Evolutionary conservation across 106 monocot genomes (phyloP).

Genomic region (Chionographis japonica): DNA sequence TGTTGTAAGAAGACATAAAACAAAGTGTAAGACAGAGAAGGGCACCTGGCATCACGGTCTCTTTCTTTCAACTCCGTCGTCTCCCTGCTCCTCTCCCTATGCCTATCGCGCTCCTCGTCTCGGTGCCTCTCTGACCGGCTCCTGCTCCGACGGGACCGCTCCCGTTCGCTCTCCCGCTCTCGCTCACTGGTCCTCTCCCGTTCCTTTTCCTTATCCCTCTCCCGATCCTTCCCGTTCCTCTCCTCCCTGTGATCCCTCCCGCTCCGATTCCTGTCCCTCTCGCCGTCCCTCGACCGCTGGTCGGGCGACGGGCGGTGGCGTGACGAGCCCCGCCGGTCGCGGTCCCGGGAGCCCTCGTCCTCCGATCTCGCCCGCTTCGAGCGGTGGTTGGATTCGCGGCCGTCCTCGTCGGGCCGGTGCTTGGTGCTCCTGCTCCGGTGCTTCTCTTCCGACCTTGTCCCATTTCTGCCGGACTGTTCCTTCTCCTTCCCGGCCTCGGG

Average conservation of each 20-base stretch:
- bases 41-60: constrained; percentile 27
- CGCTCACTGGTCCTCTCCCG: constrained; percentile 26
- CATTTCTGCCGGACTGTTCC: constrained; percentile 22
- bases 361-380: constrained; percentile 40
- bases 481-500: constrained; percentile 13
- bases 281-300: constrained; percentile 10
- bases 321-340: constrained; percentile 17
- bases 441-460: constrained; percentile 26
- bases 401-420: constrained; percentile 20
- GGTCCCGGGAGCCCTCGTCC: constrained; percentile 10
- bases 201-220: constrained; percentile 7
- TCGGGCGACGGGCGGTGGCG: constrained; percentile 20
- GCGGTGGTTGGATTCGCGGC: constrained; percentile 20
- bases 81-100: constrained; percentile 16
- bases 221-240: constrained; percentile 15
- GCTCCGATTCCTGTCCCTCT: constrained; percentile 23
- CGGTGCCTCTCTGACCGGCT: constrained; percentile 48
- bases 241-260: constrained; percentile 23
- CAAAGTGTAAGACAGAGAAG: neutral
- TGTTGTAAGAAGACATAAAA: too few relatives aligned
- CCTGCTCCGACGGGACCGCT: constrained; percentile 33
- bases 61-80: constrained; percentile 15
- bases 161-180: constrained; percentile 36
- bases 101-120: constrained; percentile 31
- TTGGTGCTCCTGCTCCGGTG: constrained; percentile 40